Conservation (phyloP, 2,329 filamentous ascomycete genomes). For the Westerdykella aurantiaca region DNA sequence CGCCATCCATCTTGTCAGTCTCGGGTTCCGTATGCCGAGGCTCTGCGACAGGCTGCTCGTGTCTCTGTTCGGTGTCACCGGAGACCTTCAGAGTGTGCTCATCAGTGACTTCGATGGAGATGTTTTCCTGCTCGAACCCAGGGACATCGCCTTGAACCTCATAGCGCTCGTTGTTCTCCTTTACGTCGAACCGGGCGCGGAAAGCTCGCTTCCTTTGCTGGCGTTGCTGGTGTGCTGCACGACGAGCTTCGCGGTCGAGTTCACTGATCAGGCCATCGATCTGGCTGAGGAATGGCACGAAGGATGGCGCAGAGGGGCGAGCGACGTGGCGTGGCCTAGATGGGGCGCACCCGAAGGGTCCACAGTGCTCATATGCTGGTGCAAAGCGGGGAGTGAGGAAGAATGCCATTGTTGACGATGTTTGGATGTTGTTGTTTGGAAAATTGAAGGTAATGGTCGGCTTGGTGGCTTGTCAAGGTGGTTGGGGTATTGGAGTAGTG, state of each 20-base stretch:
- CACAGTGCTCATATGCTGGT: slow-evolving; percentile 27
- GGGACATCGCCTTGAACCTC: slow-evolving; percentile 28
- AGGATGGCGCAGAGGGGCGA: slow-evolving; percentile 21
- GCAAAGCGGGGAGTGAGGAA: slow-evolving; percentile 29
- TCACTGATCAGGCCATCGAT: slow-evolving; percentile 29
- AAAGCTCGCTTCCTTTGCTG: slow-evolving; percentile 28
- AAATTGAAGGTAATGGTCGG: slow-evolving; percentile 3
- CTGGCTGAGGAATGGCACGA: slow-evolving; percentile 29
- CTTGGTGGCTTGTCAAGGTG: slow-evolving; percentile 5
- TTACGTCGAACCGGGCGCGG: slow-evolving; percentile 28
- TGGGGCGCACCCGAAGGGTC: slow-evolving; percentile 23
- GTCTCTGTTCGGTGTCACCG: slow-evolving; percentile 24
- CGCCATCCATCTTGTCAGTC: slow-evolving; percentile 14
- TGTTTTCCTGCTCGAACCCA: slow-evolving; percentile 32
- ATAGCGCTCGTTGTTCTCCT: slow-evolving; percentile 26
- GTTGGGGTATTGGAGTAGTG: slow-evolving; percentile 15
- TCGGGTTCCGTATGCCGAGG: slow-evolving; percentile 6
- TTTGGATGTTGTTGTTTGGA: slow-evolving; percentile 2
- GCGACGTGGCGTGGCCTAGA: slow-evolving; percentile 14
- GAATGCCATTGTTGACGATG: slow-evolving; percentile 26
- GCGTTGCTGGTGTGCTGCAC: slow-evolving; percentile 22
- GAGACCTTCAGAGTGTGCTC: slow-evolving; percentile 29
- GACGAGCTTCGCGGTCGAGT: slow-evolving; percentile 26
- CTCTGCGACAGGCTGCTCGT: slow-evolving; percentile 4
- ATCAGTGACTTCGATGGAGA: slow-evolving; percentile 31